Base-by-base conservation (phyloP, 352 stramenopile species). In the Phytophthora pisi region DNA sequence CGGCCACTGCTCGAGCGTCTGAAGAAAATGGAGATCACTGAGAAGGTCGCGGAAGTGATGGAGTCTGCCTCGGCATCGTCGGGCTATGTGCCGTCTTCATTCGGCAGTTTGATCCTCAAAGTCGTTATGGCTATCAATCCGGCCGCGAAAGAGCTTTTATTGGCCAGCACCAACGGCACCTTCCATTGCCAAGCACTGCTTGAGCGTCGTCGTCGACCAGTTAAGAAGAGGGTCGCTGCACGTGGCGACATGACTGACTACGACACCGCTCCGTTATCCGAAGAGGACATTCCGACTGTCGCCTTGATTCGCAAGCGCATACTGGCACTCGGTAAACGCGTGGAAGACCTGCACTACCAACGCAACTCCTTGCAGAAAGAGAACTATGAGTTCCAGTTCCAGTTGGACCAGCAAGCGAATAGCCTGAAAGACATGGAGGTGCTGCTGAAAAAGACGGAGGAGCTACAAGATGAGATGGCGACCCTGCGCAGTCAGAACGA, bases 291-390 rank as follows among this genome's bases (percentile, higher is more conserved):
- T 46, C 57, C 71, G 18, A 74, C 60, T 31, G 67, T 76, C 13
- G 56, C 64, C 16, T 60, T 89, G 18, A 88, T 91, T 45, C 82
- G 81, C 15, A 82, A 83, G 51, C 78, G 77, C 0, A 86, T 91
- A 40, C 68, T 91, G 28, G 75, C 82, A 8, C 70, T 91, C 5
- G 82, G 82, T 0, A 88, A 91, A 53, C 77, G 80, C 16, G 73
- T 93, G 2, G 82, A 91, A 20, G 81, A 91, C 31, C 56, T 93
- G 28, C 82, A 90, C 40, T 91, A 81, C 59, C 84, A 91, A 62
- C 77, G 84, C 1, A 93, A 88, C 36, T 63, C 79, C 23, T 67
- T 93, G 18, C 84, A 93, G 46, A 87, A 90, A 52, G 82, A 93
- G 23, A 91, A 89, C 55, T 90, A 91, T 57, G 82, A 88, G 26